These are phyloP conservation scores for Lithocarpus polystachyus DNA, from an alignment of 306 rosid species.

Conservation along the genomic window DNA sequence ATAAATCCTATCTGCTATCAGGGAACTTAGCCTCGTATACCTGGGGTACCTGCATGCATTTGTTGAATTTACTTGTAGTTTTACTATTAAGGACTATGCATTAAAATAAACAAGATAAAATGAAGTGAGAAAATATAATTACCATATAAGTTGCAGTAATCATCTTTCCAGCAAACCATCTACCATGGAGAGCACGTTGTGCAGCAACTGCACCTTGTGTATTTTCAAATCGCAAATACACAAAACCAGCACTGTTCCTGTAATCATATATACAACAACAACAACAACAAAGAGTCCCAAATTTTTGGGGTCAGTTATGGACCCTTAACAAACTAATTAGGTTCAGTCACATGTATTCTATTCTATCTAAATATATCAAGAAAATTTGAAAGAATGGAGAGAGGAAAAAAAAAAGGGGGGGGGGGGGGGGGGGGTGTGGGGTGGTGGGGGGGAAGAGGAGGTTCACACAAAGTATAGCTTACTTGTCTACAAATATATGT, in stretches of 20 bases:
- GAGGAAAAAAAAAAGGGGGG: background rate
- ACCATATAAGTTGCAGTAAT: constrained; percentile 87
- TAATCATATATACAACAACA: constrained; percentile 5
- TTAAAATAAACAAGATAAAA: constrained; percentile 9
- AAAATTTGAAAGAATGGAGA: no score
- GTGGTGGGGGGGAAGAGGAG: no score
- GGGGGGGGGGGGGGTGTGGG: no score
- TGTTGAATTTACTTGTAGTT: constrained; percentile 8
- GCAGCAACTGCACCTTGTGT: constrained; percentile 68
- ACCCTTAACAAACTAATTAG: background rate
- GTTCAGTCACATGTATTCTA: no score
- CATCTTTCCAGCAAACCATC: constrained; percentile 99
- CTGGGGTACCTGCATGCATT: constrained; percentile 59
- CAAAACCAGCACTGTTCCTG: constrained; percentile 82
- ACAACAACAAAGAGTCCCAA: background rate
- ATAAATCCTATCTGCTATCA: constrained; percentile 40
- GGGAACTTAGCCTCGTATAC: constrained; percentile 62
- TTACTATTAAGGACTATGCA: background rate
- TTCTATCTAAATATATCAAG: no score
- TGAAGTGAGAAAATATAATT: constrained; percentile 9
- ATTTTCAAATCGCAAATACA: constrained; percentile 62
- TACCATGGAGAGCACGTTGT: constrained; percentile 83
- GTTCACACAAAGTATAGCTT: constrained; percentile 31
- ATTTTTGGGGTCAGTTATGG: background rate
- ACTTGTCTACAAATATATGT: constrained; percentile 84